Percentiles rank a stretch among this genome's conserved stretches.
phyloP scores from a whole-genome alignment of 306 rosid species.

The Dalbergia oliveri region DNA sequence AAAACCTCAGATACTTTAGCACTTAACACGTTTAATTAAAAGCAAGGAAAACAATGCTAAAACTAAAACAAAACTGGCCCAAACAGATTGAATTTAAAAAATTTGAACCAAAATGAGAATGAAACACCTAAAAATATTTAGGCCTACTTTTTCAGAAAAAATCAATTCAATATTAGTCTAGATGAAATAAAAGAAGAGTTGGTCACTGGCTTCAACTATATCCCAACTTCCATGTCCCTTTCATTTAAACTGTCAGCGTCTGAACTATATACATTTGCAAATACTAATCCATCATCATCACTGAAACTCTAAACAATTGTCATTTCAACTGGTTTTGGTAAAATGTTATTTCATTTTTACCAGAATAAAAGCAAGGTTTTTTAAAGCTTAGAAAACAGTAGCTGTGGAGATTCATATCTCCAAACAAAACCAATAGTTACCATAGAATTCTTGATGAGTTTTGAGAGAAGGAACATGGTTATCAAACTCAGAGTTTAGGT shows the following conservation, averaged over 20 bases:
- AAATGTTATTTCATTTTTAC: background rate
- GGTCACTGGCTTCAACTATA: too few relatives aligned
- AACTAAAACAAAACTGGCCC: too few relatives aligned
- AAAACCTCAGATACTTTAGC: background rate
- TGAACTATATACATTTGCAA: too few relatives aligned
- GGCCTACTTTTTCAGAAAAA: too few relatives aligned
- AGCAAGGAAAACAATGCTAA: background rate
- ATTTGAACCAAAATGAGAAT: too few relatives aligned
- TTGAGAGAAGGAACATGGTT: background rate
- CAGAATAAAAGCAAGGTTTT: background rate
- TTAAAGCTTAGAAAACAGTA: background rate
- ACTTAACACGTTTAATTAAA: background rate
- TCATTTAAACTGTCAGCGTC: too few relatives aligned
- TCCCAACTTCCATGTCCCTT: too few relatives aligned
- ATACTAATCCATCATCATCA: background rate
- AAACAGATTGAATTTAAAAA: too few relatives aligned
- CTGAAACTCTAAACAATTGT: background rate
- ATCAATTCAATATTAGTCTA: too few relatives aligned
- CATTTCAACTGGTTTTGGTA: background rate
- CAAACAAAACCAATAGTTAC: background rate
- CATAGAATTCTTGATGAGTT: background rate
- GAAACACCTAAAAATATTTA: too few relatives aligned
- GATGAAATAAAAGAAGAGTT: too few relatives aligned
- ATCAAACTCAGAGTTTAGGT: too few relatives aligned
- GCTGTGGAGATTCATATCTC: constrained; percentile 6